Base-by-base conservation (phyloP, 1,284 basidiomycete species). In the Sutorius eximius region DNA sequence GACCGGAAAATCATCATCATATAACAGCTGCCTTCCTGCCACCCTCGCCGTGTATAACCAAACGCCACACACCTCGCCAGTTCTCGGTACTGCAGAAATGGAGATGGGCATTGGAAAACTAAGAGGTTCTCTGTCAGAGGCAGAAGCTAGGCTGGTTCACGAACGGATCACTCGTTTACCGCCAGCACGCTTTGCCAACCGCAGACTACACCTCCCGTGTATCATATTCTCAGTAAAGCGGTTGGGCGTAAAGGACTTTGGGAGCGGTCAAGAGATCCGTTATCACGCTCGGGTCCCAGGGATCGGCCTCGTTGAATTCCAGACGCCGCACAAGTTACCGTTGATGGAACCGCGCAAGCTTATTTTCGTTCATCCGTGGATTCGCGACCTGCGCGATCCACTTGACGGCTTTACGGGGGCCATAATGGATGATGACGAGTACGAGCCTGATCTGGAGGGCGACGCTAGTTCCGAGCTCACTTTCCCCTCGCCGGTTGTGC, bases 1-100 rank as follows among this genome's bases (percentile, higher is more conserved):
- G 53, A 27, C 15, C 0, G 53, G 51, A 30, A 45, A 29, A 16
- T 36, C 43, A 8, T 54, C 53, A 11, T 6, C 32, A n/a, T 55
- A 55, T 20, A 55, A 55, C 27, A 55, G 43, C 16, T 55, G 53
- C 7, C 53, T 55, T 22, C 52, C 53, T 3, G 32, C 24, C 3
- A 24, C 53, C 16, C 43, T 55, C 3, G 3, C 11, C 2, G 53
- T 46, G 4, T 54, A 53, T 6, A 16, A 10, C 7, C 36, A 34
- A 38, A n/a, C n/a, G 1, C 30, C 36, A 5, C 13, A 2, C 5
- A 5, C 44, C 3, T 18, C 16, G 9, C 20, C 33, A 4, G 1
- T 33, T 15, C 45, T 55, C 13, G 13, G 11, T 9, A 33, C n/a
- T 5, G 15, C 32, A 5, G 51, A 55, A 16, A 46, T 55, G 44